These are phyloP conservation scores for Penicillium roqueforti DNA, from an alignment of 495 filamentous ascomycete species.

Conservation along the genomic window DNA sequence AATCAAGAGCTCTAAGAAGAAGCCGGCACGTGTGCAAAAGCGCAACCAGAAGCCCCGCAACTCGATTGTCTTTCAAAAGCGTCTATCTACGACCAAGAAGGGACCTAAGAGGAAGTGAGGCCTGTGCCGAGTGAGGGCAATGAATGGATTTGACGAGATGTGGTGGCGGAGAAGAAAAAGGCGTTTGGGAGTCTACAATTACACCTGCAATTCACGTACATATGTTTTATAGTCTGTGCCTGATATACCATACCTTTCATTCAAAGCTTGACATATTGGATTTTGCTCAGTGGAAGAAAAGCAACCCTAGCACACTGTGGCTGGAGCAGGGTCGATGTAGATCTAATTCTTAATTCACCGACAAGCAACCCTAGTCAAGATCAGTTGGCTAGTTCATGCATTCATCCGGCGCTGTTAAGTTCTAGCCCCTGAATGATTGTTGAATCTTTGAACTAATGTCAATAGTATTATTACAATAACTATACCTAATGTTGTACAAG, in stretches of 20 bases:
- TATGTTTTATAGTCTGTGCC: conserved; percentile 8
- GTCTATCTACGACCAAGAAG: conserved; percentile 27
- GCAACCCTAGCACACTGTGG: background rate
- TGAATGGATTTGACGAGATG: conserved; percentile 21
- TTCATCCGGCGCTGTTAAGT: background rate
- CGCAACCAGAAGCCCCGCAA: conserved; percentile 38
- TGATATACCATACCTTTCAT: conserved; percentile 4
- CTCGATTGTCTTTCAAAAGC: conserved; percentile 41
- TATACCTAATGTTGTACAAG: too few relatives aligned
- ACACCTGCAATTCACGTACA: conserved; percentile 7
- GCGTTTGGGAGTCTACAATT: conserved; percentile 11
- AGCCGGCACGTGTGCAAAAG: conserved; percentile 37
- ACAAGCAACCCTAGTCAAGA: background rate
- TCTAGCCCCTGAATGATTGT: background rate
- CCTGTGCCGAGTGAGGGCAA: background rate
- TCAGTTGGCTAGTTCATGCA: background rate
- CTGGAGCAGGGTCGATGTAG: background rate
- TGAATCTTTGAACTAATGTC: background rate
- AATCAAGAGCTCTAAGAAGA: conserved; percentile 20
- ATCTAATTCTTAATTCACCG: background rate
- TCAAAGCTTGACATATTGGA: background rate
- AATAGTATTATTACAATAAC: background rate
- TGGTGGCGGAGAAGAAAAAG: conserved; percentile 6
- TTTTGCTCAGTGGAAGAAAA: background rate
- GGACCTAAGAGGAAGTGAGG: conserved; percentile 32